These are phyloP conservation scores for Ophiostoma ulmi DNA, from an alignment of 2,329 filamentous ascomycete genomes.

Conservation along the genomic window DNA sequence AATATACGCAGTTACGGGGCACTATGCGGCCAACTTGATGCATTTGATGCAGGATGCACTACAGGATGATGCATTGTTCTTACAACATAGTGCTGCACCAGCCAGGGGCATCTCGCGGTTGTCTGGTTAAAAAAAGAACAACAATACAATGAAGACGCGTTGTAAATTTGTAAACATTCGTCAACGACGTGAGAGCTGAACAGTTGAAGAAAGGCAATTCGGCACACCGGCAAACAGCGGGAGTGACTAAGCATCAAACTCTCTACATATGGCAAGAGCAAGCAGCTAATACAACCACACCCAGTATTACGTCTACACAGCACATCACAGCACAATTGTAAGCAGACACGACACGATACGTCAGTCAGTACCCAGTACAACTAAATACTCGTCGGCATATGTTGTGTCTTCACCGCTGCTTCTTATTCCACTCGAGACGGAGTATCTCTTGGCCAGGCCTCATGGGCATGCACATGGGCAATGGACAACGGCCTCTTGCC, in stretches of 20 bases:
- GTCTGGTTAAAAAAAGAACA: not conserved
- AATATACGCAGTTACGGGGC: slow-evolving; percentile 4
- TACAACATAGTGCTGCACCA: not conserved
- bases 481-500: slow-evolving; percentile 4
- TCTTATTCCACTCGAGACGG: slow-evolving; percentile 1
- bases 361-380: not conserved
- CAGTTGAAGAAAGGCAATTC: not conserved
- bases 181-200: not conserved
- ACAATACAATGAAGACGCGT: not conserved
- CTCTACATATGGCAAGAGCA: not conserved
- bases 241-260: not conserved
- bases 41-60: not conserved
- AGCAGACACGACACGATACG: not conserved
- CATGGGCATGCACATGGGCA: not conserved
- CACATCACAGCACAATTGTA: not conserved
- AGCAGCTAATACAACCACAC: not conserved
- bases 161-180: not conserved
- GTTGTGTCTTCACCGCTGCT: slow-evolving; percentile 2
- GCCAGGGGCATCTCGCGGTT: slow-evolving; percentile 8
- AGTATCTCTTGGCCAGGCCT: slow-evolving; percentile 12
- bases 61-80: slow-evolving; percentile 1
- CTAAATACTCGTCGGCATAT: not conserved
- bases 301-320: slow-evolving; percentile 5
- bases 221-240: not conserved
- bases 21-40: not conserved